Conservation (phyloP, 1,284 basidiomycete species). For the Flammula alnicola region DNA sequence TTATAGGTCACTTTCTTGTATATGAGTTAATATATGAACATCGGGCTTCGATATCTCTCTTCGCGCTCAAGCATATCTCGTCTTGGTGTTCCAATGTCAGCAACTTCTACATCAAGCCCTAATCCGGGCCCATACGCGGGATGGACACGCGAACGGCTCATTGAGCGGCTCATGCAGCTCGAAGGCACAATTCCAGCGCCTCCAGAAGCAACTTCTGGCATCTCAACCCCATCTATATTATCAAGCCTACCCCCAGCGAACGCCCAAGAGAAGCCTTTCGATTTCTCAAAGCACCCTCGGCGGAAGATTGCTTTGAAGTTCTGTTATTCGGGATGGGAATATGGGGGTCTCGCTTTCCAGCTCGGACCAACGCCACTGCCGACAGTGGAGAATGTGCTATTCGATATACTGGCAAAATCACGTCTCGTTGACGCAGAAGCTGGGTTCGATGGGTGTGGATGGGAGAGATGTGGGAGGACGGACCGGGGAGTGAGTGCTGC, state of each 20-base stretch:
- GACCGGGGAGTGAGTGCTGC: constrained; percentile 95
- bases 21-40: constrained; percentile 25
- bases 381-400: constrained; percentile 90
- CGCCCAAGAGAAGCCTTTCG: constrained; percentile 46
- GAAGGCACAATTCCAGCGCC: constrained; percentile 21
- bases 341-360: constrained; percentile 90
- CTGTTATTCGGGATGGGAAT: constrained; percentile 91
- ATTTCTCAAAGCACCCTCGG: constrained; percentile 71
- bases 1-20: no score
- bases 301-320: constrained; percentile 94
- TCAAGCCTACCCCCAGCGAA: no score
- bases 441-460: constrained; percentile 87
- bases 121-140: constrained; percentile 24
- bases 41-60: constrained; percentile 18
- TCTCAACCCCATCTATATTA: no score
- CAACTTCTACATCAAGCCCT: constrained; percentile 18
- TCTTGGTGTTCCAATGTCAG: constrained; percentile 22
- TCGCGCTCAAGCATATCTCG: constrained; percentile 24
- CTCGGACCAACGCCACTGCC: constrained; percentile 70
- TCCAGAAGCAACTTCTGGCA: no score
- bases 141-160: constrained; percentile 34
- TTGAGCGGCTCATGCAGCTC: constrained; percentile 30
- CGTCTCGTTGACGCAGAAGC: constrained; percentile 74
- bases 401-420: constrained; percentile 79
- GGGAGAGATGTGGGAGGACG: constrained; percentile 92